phyloP scores from a whole-genome alignment of 305 asterid species.

The Solanum chacoense region DNA sequence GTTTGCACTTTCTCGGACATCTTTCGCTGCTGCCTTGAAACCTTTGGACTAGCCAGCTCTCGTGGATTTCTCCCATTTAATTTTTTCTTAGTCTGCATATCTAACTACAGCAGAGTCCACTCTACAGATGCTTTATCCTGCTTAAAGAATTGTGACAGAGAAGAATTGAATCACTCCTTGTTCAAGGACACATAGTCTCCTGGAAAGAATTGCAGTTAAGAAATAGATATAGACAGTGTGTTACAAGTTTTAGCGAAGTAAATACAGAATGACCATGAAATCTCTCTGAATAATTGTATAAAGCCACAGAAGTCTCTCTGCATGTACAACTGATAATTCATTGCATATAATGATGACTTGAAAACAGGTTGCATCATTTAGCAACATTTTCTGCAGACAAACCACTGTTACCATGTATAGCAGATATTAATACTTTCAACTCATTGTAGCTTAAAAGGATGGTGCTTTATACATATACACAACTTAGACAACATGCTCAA shows the following conservation, averaged over 20 bases:
- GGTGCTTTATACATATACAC: not conserved
- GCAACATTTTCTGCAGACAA: not conserved
- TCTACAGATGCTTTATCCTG: not conserved
- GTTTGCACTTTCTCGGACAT: slow-evolving; percentile 45
- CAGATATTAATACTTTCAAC: not conserved
- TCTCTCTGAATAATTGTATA: not conserved
- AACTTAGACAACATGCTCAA: not conserved
- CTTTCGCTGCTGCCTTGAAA: slow-evolving; percentile 59
- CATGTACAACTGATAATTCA: not conserved
- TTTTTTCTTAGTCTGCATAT: slow-evolving; percentile 72
- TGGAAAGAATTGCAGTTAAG: not conserved
- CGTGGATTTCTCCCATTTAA: slow-evolving; percentile 39
- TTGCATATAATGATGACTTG: not conserved
- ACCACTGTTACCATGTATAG: not conserved
- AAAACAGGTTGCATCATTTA: not conserved
- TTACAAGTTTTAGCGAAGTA: not conserved
- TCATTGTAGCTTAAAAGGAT: not conserved
- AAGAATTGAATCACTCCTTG: not conserved
- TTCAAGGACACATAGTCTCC: not conserved
- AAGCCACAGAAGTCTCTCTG: not conserved
- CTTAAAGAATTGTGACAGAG: not conserved
- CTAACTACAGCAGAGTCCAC: slow-evolving; percentile 7
- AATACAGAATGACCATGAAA: not conserved
- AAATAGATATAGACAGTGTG: not conserved
- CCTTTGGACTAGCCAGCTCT: slow-evolving; percentile 56